Conservation (phyloP, 768 basidiomycete genomes). For the Russula earlei region DNA sequence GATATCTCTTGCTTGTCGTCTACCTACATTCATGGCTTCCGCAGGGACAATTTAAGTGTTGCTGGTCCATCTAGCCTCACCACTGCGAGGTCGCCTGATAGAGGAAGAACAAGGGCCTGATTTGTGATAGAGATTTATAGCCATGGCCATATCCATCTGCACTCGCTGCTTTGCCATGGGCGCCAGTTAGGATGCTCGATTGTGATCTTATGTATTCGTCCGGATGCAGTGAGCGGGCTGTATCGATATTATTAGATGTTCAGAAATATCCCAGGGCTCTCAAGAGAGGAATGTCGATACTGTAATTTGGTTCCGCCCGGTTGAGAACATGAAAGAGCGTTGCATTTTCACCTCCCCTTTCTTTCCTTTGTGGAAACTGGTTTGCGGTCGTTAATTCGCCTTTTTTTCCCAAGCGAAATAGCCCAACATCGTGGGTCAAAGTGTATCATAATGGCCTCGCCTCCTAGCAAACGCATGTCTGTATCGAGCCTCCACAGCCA, state of each 20-base stretch:
- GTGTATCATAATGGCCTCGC: constrained; percentile 21
- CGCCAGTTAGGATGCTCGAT: background rate
- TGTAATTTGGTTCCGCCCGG: background rate
- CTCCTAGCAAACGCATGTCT: constrained; percentile 27
- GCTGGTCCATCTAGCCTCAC: background rate
- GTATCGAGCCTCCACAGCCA: constrained; percentile 23
- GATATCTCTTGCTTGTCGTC: background rate
- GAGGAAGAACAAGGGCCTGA: constrained; percentile 4
- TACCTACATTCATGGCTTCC: background rate
- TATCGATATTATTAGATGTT: too few relatives aligned
- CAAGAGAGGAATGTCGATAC: background rate
- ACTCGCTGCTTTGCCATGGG: background rate
- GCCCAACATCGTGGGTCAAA: background rate
- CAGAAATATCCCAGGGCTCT: background rate
- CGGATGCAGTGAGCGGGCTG: too few relatives aligned
- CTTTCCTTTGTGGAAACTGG: background rate
- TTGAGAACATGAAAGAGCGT: background rate
- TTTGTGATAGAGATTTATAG: background rate
- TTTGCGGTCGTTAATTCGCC: background rate
- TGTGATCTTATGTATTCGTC: too few relatives aligned
- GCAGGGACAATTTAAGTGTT: background rate
- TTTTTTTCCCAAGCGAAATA: too few relatives aligned
- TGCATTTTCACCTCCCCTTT: background rate
- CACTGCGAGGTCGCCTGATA: background rate
- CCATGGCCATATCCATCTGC: background rate